Percentiles rank a stretch among this genome's conserved stretches.
Conservation (phyloP, 352 stramenopile genomes). For the Phytopythium cucurbitacearum region DNA sequence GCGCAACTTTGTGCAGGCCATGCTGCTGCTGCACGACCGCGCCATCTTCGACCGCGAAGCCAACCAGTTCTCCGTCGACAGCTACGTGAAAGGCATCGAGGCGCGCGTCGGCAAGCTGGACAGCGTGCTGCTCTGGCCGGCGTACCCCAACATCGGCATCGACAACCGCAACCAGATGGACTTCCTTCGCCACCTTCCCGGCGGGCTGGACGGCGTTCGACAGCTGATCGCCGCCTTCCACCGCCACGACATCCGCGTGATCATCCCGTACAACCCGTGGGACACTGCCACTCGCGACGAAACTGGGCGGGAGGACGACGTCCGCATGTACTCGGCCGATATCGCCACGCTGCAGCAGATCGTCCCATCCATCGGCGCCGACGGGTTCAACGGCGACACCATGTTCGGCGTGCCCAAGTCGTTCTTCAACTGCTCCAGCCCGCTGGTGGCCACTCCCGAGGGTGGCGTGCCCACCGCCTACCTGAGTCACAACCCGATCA, state of each 20-base stretch:
- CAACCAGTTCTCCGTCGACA: conserved; percentile 63
- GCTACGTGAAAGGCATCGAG: conserved; percentile 59
- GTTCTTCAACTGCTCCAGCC: conserved; percentile 74
- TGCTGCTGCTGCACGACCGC: conserved; percentile 77
- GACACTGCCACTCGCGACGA: conserved; percentile 67
- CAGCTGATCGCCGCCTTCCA: conserved; percentile 61
- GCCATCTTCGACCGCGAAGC: conserved; percentile 63
- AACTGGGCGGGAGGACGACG: conserved; percentile 33
- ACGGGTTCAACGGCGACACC: conserved; percentile 87
- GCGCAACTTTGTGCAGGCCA: conserved; percentile 66
- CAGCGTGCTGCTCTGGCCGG: conserved; percentile 80
- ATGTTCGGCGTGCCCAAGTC: conserved; percentile 81
- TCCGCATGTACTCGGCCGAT: conserved; percentile 75
- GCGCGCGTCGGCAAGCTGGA: conserved; percentile 52
- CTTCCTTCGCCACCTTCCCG: conserved; percentile 50
- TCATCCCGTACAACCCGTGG: conserved; percentile 87
- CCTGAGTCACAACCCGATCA: conserved; percentile 68
- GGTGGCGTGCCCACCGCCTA: conserved; percentile 62
- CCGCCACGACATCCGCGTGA: conserved; percentile 40
- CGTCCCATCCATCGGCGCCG: conserved; percentile 33
- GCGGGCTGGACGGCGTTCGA: conserved; percentile 40
- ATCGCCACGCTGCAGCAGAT: conserved; percentile 46
- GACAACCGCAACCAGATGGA: conserved; percentile 85
- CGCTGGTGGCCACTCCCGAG: conserved; percentile 53
- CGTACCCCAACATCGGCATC: conserved; percentile 81